phyloP scores from a whole-genome alignment of 768 basidiomycete genomes.

The Lactarius quietus region DNA sequence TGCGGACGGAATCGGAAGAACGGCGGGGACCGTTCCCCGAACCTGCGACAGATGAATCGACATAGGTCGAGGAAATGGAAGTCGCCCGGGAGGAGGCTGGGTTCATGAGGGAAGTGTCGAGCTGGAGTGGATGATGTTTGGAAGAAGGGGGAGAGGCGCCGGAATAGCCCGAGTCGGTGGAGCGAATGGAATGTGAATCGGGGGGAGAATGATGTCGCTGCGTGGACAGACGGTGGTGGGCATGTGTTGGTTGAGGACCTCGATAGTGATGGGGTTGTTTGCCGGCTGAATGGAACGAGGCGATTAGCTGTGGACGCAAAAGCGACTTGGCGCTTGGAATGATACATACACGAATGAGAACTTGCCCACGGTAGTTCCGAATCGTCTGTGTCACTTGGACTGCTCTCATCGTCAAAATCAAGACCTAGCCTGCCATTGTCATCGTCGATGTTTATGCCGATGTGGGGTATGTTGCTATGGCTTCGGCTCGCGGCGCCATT shows the following conservation, averaged over 20 bases:
- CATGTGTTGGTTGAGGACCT: constrained; percentile 12
- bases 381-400: constrained; percentile 45
- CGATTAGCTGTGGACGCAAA: constrained; percentile 1
- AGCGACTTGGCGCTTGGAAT: not conserved
- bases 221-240: constrained; percentile 24
- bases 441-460: constrained; percentile 46
- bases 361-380: constrained; percentile 56
- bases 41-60: constrained; percentile 33
- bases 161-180: constrained; percentile 35
- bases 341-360: constrained; percentile 22
- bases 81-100: constrained; percentile 18
- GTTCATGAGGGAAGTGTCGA: constrained; percentile 47
- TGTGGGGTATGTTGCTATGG: constrained; percentile 36
- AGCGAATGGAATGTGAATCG: constrained; percentile 40
- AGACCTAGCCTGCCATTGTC: constrained; percentile 57
- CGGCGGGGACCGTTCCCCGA: constrained; percentile 41
- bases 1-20: constrained; percentile 68
- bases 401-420: constrained; percentile 45
- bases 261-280: constrained; percentile 18
- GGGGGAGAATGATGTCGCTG: constrained; percentile 26
- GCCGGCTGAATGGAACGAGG: constrained; percentile 9
- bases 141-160: constrained; percentile 30
- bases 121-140: constrained; percentile 52
- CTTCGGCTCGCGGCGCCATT: constrained; percentile 32
- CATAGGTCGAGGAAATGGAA: constrained; percentile 39